Evolutionary conservation across 768 basidiomycete species (phyloP), one percentile per base, ranked within the genome.

Genomic region (Leccinum ochraceum): DNA sequence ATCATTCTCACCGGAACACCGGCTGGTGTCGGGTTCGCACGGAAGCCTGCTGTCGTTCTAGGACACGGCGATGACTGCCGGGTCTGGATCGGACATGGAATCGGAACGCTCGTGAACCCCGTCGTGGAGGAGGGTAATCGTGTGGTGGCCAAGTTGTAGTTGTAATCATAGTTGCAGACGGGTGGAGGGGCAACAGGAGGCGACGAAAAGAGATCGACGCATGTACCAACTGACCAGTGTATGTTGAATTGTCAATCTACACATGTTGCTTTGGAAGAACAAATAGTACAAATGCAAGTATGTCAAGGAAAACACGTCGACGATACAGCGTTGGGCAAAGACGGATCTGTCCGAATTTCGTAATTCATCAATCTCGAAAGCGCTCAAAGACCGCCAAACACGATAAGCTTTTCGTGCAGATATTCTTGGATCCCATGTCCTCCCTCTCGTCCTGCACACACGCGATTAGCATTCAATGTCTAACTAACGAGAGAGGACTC

Each of bases 351-450:
- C 42, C 16, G 16, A 28, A 51, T 24, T 22, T 22, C n/a, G 24
- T 39, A 14, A 4, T 28, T 6, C 50, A 30, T 26, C 10, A 14
- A 48, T 44, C 8, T 54, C 36, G 34, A 4, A 24, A 10, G 22
- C 39, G 11, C 22, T 75, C 63, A 82, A 65, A 92, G 67, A 13
- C 89, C 90, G 49, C 92, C 92, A 67, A 94, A 91, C 16, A 85
- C 84, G 66, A 94, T 90, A 75, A 90, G 69, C 74, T 94, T 94
- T 49, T 81, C 81, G 71, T 87, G 88, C 85, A 94, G 76, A 68
- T 92, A 98, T 67, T 98, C 96, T 46, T 88, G 84, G 64, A 98
- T 92, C 4, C 95, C 95, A 74, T 94, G 90, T 2, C 86, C 84
- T 6, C 96, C 96, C 69, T 96, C 95, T 36, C 92, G 81, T 16